A percentile compares a stretch with the other conserved stretches of the same genome.
Evolutionary conservation across 2,329 filamentous ascomycete species (phyloP).

Genomic region (Alternaria triticimaculans): DNA sequence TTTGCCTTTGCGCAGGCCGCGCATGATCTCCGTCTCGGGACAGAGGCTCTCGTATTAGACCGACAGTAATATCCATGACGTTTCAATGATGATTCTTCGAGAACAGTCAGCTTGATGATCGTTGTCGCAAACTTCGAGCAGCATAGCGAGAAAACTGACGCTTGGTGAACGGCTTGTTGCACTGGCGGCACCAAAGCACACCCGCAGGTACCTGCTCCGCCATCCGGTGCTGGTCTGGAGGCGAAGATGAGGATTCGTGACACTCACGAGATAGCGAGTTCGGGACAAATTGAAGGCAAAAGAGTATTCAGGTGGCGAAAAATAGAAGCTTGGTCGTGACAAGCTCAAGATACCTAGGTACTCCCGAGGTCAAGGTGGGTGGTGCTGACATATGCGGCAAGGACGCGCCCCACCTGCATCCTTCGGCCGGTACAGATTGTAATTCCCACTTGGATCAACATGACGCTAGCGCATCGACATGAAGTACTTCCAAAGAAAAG

Average conservation of each 20-base stretch:
- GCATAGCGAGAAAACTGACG: background rate
- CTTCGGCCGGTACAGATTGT: conserved; percentile 1
- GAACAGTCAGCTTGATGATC: background rate
- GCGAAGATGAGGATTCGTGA: background rate
- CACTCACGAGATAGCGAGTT: background rate
- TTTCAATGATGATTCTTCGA: background rate
- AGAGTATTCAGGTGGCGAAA: background rate
- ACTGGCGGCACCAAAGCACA: conserved; percentile 1
- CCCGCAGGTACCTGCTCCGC: background rate
- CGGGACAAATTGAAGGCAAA: background rate
- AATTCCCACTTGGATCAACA: background rate
- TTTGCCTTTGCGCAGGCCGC: conserved; percentile 7
- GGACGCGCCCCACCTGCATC: background rate
- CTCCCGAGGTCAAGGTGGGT: too few species aligned
- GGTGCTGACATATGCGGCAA: background rate
- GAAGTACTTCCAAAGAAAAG: too few species aligned
- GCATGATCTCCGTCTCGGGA: conserved; percentile 6
- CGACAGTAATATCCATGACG: conserved; percentile 3
- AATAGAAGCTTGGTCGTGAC: background rate
- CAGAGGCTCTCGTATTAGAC: background rate
- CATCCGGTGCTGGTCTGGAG: background rate
- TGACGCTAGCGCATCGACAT: too few species aligned
- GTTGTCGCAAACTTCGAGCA: background rate
- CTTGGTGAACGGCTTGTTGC: conserved; percentile 1
- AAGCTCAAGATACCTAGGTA: background rate